These are phyloP conservation scores for Candida maesae DNA, from an alignment of 805 yeast species.

Conservation along the genomic window DNA sequence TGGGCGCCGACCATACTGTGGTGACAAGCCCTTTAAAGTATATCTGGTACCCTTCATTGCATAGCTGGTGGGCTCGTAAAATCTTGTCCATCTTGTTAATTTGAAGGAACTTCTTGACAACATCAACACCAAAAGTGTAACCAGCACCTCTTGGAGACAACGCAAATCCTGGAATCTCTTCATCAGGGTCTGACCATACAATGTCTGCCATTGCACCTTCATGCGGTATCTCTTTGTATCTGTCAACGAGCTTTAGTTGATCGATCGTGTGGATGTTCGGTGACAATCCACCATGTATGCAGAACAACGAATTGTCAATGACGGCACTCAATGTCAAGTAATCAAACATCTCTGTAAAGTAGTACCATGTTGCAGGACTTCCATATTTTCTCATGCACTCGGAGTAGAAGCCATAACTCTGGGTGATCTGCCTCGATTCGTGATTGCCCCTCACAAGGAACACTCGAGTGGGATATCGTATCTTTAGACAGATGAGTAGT, in stretches of 20 bases:
- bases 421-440: slow-evolving; percentile 94
- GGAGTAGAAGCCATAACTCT: slow-evolving; percentile 93
- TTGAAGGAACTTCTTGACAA: slow-evolving; percentile 80
- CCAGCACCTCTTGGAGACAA: slow-evolving; percentile 97
- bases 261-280: slow-evolving; percentile 94
- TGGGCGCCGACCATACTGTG: slow-evolving; percentile 99
- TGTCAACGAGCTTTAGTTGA: slow-evolving; percentile 83
- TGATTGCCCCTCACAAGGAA: slow-evolving; percentile 90
- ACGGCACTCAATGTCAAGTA: slow-evolving; percentile 85
- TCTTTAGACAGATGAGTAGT: slow-evolving; percentile 72
- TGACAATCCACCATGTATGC: slow-evolving; percentile 95
- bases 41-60: slow-evolving; percentile 93
- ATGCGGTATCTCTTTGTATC: slow-evolving; percentile 95
- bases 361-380: slow-evolving; percentile 73
- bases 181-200: slow-evolving; percentile 98
- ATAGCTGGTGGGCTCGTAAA: slow-evolving; percentile 91
- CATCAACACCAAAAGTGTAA: slow-evolving; percentile 88
- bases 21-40: slow-evolving; percentile 87
- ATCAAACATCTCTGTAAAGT: slow-evolving; percentile 91
- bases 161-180: slow-evolving; percentile 70
- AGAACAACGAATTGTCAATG: slow-evolving; percentile 84
- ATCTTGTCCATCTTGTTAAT: slow-evolving; percentile 78
- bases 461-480: slow-evolving; percentile 84
- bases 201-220: slow-evolving; percentile 99
- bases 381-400: slow-evolving; percentile 93